Evolutionary conservation across 176 grass and related monocot species (phyloP).

Genomic region (Juncus inflexus): DNA sequence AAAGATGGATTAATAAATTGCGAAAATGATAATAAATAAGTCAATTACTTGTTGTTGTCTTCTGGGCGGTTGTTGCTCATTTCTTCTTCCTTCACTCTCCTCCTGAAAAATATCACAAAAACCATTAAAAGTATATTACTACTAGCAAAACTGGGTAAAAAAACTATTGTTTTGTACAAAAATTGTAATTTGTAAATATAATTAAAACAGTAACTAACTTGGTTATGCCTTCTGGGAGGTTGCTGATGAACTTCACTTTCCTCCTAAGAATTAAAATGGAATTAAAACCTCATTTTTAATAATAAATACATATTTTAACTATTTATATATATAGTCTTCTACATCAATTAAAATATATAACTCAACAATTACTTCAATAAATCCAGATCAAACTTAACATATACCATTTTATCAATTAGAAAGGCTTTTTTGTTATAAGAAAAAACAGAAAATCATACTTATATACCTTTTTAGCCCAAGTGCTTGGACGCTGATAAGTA

Average conservation of each 20-base stretch:
- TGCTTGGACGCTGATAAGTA: constrained; percentile 18
- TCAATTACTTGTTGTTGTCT: constrained; percentile 2
- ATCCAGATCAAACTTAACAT: too few species aligned
- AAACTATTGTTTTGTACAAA: too few species aligned
- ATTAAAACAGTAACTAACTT: neutral
- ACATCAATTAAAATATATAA: too few species aligned
- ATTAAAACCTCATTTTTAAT: constrained; percentile 3
- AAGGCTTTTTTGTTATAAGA: too few species aligned
- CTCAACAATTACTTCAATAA: too few species aligned
- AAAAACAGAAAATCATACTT: too few species aligned
- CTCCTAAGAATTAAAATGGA: constrained; percentile 16
- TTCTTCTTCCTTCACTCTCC: constrained; percentile 3
- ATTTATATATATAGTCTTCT: too few species aligned
- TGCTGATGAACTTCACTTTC: constrained; percentile 13
- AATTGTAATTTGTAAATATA: too few species aligned
- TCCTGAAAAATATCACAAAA: constrained; percentile 14
- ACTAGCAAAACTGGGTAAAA: neutral
- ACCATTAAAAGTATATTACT: neutral
- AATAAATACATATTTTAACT: constrained; percentile 3
- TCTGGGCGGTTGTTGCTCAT: constrained; percentile 1
- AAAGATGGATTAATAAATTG: too few species aligned
- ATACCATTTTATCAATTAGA: neutral
- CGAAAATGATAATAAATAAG: neutral
- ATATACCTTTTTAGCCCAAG: constrained; percentile 29
- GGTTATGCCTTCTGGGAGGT: constrained; percentile 12